Conservation (phyloP, 164 flowering plant genomes). For the Tetrastigma voinierianum region DNA sequence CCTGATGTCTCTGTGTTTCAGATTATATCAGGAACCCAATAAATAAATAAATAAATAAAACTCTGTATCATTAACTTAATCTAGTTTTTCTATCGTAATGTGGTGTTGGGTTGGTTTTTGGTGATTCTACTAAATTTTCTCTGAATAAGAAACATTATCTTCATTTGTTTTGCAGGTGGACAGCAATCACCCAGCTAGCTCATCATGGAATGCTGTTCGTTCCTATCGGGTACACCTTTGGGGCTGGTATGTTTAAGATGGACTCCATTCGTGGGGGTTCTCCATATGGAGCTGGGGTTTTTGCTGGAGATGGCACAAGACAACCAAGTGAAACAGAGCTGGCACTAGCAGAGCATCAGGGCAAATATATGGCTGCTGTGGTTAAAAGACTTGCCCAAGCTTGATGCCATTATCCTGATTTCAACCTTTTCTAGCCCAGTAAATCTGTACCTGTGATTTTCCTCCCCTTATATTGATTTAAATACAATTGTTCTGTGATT, state of each 20-base stretch:
- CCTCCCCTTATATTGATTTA: background rate
- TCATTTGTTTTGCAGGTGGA: slow-evolving; percentile 37
- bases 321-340: slow-evolving; percentile 41
- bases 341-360: slow-evolving; percentile 56
- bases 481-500: slow-evolving; percentile 8
- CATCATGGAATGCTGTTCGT: slow-evolving; percentile 58
- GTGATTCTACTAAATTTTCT: too few species aligned
- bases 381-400: slow-evolving; percentile 36
- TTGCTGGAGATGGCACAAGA: slow-evolving; percentile 52
- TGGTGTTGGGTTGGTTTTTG: too few species aligned
- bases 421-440: background rate
- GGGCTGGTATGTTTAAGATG: slow-evolving; percentile 57
- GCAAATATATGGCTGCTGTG: slow-evolving; percentile 50
- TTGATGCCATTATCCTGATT: slow-evolving; percentile 5
- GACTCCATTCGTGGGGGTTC: slow-evolving; percentile 47
- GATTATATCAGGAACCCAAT: too few species aligned
- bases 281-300: slow-evolving; percentile 55
- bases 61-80: too few species aligned
- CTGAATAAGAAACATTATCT: too few species aligned
- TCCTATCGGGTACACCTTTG: slow-evolving; percentile 56
- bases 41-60: too few species aligned
- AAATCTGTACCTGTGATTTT: background rate
- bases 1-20: too few species aligned
- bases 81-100: too few species aligned
- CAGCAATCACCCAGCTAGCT: slow-evolving; percentile 45